These are phyloP conservation scores for Geotrichum citri-aurantii DNA, from an alignment of 1,139 yeast species.

Conservation along the genomic window DNA sequence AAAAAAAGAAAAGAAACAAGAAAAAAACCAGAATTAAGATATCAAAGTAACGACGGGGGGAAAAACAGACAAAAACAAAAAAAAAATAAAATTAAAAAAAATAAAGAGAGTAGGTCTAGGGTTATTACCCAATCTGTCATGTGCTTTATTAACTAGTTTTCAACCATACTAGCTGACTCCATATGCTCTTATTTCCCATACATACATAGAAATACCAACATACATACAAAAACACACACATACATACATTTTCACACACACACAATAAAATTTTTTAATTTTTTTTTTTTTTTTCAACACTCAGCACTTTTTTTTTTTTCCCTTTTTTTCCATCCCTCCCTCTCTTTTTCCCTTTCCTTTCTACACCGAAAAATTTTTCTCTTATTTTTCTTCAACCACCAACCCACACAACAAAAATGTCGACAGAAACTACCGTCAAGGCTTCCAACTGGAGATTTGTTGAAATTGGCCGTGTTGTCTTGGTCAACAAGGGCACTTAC, in stretches of 20 bases:
- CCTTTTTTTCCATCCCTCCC: not conserved
- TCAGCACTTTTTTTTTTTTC: not conserved
- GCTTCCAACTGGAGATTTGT: constrained; percentile 99
- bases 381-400: not conserved
- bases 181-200: too few relatives aligned
- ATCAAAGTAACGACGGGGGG: too few relatives aligned
- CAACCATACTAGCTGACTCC: too few relatives aligned
- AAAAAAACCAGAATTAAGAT: too few relatives aligned
- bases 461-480: constrained; percentile 98
- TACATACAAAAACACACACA: not conserved
- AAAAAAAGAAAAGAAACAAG: too few relatives aligned
- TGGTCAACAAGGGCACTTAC: constrained; percentile 65
- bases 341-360: not conserved
- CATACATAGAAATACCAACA: not conserved
- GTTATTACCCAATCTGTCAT: not conserved
- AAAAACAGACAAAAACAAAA: not conserved
- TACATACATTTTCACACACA: not conserved
- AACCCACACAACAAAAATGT: constrained; percentile 39
- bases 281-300: not conserved
- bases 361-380: constrained; percentile 3
- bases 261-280: constrained; percentile 9
- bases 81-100: not conserved
- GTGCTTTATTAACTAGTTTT: not conserved
- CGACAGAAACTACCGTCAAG: constrained; percentile 75
- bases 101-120: not conserved